phyloP scores from a whole-genome alignment of 108 stramenopile species.

The Stephanodiscus triporus region DNA sequence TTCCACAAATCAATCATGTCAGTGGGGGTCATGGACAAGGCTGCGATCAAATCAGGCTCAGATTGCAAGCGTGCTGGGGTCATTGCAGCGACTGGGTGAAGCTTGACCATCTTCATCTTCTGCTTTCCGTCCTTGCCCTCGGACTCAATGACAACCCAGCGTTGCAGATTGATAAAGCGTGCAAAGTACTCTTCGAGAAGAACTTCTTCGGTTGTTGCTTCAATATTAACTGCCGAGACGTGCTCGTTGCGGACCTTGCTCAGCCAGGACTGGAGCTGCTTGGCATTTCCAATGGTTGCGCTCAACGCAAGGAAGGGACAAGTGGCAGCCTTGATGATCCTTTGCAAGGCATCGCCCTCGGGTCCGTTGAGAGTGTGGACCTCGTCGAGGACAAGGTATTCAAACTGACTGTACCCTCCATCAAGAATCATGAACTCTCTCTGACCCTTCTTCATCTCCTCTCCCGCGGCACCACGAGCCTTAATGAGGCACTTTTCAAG shows the following conservation, averaged over 20 bases:
- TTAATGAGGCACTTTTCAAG: conserved; percentile 94
- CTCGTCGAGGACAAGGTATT: conserved; percentile 98
- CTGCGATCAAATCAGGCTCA: conserved; percentile 74
- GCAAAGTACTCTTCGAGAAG: conserved; percentile 88
- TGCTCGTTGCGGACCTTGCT: conserved; percentile 89
- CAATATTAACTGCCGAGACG: conserved; percentile 68
- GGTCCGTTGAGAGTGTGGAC: conserved; percentile 98
- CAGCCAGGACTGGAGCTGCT: conserved; percentile 94
- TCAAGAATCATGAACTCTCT: conserved; percentile 95
- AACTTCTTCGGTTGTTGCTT: conserved; percentile 73
- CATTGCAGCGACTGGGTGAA: conserved; percentile 97
- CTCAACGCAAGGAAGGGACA: conserved; percentile 97
- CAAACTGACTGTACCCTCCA: conserved; percentile 96
- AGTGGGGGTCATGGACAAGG: conserved; percentile 93
- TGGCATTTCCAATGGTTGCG: conserved; percentile 98
- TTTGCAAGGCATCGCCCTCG: conserved; percentile 97
- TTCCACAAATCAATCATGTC: conserved; percentile 96
- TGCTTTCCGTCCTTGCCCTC: conserved; percentile 85
- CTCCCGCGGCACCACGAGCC: conserved; percentile 93
- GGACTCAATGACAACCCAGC: conserved; percentile 86
- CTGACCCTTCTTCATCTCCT: conserved; percentile 93
- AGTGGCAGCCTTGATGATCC: conserved; percentile 93
- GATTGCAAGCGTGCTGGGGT: conserved; percentile 83
- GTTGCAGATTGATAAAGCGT: conserved; percentile 98
- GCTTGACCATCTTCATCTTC: conserved; percentile 83